Evolutionary conservation across 2,329 filamentous ascomycete species (phyloP).

Genomic region (Dactylella cylindrospora): DNA sequence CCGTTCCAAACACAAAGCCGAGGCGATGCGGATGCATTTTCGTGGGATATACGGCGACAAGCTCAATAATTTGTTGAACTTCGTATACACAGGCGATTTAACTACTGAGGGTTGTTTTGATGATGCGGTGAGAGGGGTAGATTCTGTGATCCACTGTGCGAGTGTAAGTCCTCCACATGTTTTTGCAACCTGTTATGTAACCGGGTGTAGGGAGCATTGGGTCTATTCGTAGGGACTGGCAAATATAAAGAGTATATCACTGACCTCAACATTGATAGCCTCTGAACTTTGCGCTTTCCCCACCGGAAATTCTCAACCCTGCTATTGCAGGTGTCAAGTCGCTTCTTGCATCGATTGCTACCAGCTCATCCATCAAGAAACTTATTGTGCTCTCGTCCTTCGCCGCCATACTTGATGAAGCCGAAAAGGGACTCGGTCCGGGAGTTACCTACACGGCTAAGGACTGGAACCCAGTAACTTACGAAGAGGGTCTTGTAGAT

Average conservation of each 20-base stretch:
- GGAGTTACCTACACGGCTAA: conserved; percentile 58
- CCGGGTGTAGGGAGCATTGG: too few relatives aligned
- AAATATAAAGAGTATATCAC: too few relatives aligned
- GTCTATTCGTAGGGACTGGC: too few relatives aligned
- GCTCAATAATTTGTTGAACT: conserved; percentile 8
- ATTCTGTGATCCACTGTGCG: conserved; percentile 23
- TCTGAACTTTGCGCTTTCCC: conserved; percentile 23
- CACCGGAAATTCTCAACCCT: conserved; percentile 17
- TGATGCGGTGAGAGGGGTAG: conserved; percentile 22
- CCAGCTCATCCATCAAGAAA: conserved; percentile 50
- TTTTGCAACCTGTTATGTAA: too few relatives aligned
- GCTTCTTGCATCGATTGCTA: conserved; percentile 45
- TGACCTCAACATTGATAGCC: conserved; percentile 3
- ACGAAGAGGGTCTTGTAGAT: conserved; percentile 56
- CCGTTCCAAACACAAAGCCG: conserved; percentile 17
- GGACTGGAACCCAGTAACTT: conserved; percentile 63
- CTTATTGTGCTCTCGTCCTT: conserved; percentile 67
- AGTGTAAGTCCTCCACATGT: conserved; percentile 31
- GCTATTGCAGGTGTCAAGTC: conserved; percentile 27
- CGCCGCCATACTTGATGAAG: conserved; percentile 62
- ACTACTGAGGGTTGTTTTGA: conserved; percentile 15
- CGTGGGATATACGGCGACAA: conserved; percentile 13
- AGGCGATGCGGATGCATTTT: conserved; percentile 8
- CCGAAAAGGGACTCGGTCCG: conserved; percentile 57
- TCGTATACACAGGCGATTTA: conserved; percentile 19